These are phyloP conservation scores for Spergularia azorica DNA, from an alignment of 179 eudicot species.

Conservation along the genomic window DNA sequence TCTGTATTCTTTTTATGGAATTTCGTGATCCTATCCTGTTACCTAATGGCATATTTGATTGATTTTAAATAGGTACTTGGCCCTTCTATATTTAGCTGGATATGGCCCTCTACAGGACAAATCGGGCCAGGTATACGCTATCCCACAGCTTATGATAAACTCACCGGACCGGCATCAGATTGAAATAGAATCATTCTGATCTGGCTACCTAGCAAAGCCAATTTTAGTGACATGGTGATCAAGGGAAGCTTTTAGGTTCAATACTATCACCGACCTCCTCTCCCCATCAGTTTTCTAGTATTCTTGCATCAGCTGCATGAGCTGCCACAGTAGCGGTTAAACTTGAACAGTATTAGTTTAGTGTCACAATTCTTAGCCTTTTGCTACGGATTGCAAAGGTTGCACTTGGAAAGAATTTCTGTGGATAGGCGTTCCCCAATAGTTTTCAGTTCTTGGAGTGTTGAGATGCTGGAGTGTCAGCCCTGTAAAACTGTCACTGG, in stretches of 20 bases:
- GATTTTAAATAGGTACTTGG: conserved; percentile 65
- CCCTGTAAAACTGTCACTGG: conserved; percentile 12
- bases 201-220: conserved; percentile 7
- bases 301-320: conserved; percentile 7
- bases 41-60: conserved; percentile 16
- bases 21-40: not conserved
- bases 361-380: conserved; percentile 13
- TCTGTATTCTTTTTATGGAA: not conserved
- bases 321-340: conserved; percentile 1
- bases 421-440: conserved; percentile 15
- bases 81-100: conserved; percentile 73
- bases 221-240: not conserved
- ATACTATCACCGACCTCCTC: not conserved
- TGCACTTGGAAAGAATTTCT: conserved; percentile 4
- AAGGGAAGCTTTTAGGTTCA: not conserved
- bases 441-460: not conserved
- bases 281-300: not conserved
- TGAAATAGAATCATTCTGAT: conserved; percentile 22
- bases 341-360: not conserved
- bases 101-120: conserved; percentile 65
- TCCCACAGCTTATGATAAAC: conserved; percentile 61
- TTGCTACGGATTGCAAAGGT: not conserved
- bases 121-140: conserved; percentile 82
- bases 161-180: conserved; percentile 35
- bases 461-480: conserved; percentile 6